Conservation (phyloP, 73 alveolate species). For the Paramecium sonneborni region DNA sequence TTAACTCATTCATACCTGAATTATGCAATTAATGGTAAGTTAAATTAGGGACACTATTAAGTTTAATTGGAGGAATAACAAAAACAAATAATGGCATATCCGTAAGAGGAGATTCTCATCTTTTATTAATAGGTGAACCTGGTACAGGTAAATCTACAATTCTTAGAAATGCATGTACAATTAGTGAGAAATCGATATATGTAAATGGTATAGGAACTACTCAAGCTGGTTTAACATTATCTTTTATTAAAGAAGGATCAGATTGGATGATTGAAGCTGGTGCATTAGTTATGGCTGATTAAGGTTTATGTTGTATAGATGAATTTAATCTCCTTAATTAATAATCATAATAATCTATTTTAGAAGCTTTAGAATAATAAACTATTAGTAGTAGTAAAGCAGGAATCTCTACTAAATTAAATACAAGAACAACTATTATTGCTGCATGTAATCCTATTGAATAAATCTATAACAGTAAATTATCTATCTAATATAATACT, state of each 20-base stretch:
- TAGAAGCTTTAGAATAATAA: constrained; percentile 90
- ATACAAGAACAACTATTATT: constrained; percentile 80
- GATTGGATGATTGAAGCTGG: constrained; percentile 93
- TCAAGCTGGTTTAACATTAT: constrained; percentile 83
- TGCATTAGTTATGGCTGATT: constrained; percentile 87
- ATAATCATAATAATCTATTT: constrained; percentile 75
- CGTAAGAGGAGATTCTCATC: constrained; percentile 81
- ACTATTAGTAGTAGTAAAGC: constrained; percentile 84
- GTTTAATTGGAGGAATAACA: constrained; percentile 82
- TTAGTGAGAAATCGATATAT: constrained; percentile 72
- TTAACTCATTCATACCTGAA: constrained; percentile 73
- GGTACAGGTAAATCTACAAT: constrained; percentile 90
- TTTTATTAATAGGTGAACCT: constrained; percentile 85
- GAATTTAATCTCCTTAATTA: constrained; percentile 79
- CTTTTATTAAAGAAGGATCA: constrained; percentile 77
- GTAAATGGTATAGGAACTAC: constrained; percentile 87
- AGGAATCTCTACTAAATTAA: constrained; percentile 79
- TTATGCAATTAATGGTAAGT: constrained; percentile 70
- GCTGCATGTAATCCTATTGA: constrained; percentile 83
- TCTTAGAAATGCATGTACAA: constrained; percentile 64
- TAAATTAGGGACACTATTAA: constrained; percentile 77
- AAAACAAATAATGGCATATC: constrained; percentile 64
- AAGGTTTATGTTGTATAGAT: constrained; percentile 94
- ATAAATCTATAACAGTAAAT: constrained; percentile 68
- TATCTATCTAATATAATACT: constrained; percentile 69